These are phyloP conservation scores for Fusarium denticulatum DNA, from an alignment of 2,329 filamentous ascomycete species.

Conservation along the genomic window DNA sequence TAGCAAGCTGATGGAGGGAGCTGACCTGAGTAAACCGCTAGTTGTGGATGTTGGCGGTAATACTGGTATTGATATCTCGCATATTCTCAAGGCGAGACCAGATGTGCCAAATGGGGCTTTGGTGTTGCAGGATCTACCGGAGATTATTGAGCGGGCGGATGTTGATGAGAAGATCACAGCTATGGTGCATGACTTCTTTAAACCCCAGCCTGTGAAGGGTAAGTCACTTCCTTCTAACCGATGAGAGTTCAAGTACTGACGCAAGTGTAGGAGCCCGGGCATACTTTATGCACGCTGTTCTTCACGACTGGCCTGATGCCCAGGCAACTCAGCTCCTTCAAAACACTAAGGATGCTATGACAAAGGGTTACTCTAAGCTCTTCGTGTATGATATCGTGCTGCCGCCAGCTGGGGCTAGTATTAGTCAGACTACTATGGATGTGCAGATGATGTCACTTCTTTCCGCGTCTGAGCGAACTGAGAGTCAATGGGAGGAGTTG, in stretches of 20 bases:
- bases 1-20: slow-evolving; percentile 10
- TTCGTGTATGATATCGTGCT: slow-evolving; percentile 38
- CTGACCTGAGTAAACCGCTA: slow-evolving; percentile 6
- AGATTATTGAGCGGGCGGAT: slow-evolving; percentile 14
- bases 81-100: slow-evolving; percentile 1
- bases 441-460: slow-evolving; percentile 40
- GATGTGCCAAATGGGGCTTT: slow-evolving; percentile 12
- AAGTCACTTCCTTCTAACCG: neutral
- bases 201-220: slow-evolving; percentile 22
- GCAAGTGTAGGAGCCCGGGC: slow-evolving; percentile 46
- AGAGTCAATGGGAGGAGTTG: slow-evolving; percentile 28
- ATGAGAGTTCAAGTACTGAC: fast-evolving
- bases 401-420: slow-evolving; percentile 21
- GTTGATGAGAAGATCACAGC: slow-evolving; percentile 20
- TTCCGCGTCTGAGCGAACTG: slow-evolving; percentile 37
- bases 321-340: slow-evolving; percentile 46
- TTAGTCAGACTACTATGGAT: slow-evolving; percentile 45
- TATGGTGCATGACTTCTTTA: slow-evolving; percentile 32
- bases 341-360: slow-evolving; percentile 24
- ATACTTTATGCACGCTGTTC: slow-evolving; percentile 58
- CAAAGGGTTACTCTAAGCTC: slow-evolving; percentile 40
- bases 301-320: slow-evolving; percentile 61
- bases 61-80: slow-evolving; percentile 28
- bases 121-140: slow-evolving; percentile 27
- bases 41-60: slow-evolving; percentile 34